These are phyloP conservation scores for Bothia castanella DNA, from an alignment of 1,284 basidiomycete genomes.

Conservation along the genomic window DNA sequence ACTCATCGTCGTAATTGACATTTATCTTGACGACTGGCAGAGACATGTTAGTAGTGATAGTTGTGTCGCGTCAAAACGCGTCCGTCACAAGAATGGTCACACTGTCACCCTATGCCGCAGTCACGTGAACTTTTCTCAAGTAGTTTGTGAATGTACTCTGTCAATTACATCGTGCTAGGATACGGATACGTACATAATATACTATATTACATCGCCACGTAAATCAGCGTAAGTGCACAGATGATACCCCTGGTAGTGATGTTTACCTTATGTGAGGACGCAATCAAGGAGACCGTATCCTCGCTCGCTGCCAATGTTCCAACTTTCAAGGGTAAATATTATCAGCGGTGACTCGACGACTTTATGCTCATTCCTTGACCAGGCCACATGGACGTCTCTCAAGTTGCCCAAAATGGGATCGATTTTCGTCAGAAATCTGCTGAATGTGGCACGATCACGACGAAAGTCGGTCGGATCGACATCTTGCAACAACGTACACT, in stretches of 20 bases:
- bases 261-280: neutral
- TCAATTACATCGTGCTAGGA: too few relatives aligned
- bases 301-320: slow-evolving; percentile 21
- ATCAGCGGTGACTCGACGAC: slow-evolving; percentile 27
- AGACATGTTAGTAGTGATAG: slow-evolving; percentile 43
- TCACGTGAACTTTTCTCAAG: too few relatives aligned
- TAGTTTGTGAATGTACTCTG: too few relatives aligned
- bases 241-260: too few relatives aligned
- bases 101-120: slow-evolving; percentile 11
- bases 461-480: slow-evolving; percentile 42
- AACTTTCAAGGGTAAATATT: slow-evolving; percentile 33
- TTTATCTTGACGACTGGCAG: slow-evolving; percentile 43
- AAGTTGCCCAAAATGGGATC: slow-evolving; percentile 45
- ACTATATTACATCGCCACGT: too few relatives aligned
- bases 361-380: slow-evolving; percentile 21
- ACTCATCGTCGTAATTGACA: slow-evolving; percentile 48
- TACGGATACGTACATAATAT: too few relatives aligned
- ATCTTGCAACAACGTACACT: slow-evolving; percentile 45
- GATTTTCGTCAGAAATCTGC: slow-evolving; percentile 39
- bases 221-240: too few relatives aligned
- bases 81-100: slow-evolving; percentile 26
- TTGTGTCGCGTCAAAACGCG: slow-evolving; percentile 20
- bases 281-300: slow-evolving; percentile 26
- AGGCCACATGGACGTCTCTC: slow-evolving; percentile 25
- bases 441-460: slow-evolving; percentile 38